Base-by-base conservation (phyloP, 768 basidiomycete species). In the Dendrothele bispora region DNA sequence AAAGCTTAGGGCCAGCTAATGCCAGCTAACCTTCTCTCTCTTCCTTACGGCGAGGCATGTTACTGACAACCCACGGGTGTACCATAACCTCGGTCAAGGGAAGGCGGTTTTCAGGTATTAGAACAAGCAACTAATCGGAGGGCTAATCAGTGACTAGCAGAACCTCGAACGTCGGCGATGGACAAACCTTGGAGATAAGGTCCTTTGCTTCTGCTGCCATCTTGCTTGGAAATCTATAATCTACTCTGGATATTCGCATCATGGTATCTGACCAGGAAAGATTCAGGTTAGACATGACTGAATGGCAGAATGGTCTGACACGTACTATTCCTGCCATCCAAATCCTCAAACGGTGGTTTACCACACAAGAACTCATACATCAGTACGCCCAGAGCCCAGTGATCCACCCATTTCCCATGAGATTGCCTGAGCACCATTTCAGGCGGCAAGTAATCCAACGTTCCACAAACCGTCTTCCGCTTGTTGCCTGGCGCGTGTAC, bases 401-500 rank as follows among this genome's bases (percentile, higher is more conserved):
- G 25, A 30, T 47, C 46, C 6, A 47, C 46, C 35, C 21, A 39
- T 85, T 47, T 39, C 18, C 46, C 46, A 29, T 47, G 46, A 22
- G 38, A 36, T 22, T 47, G 38, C 27, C 25, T 14, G 0, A 39
- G 14, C 4, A 99, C 90, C 95, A 98, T 99, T 75, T 98, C 95
- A 11, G 97, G 95, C 0, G 97, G 95, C 8, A 99, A 77, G 62
- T 98, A 98, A 63, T 98, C 97, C 36, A 97, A 71, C 2, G 95
- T 98, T 10, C 95, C 95, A 57, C 97, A 98, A 7, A 98, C 75
- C 0, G 97, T 98, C 69, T 79, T 88, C 37, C 95, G 71, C 37
- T 93, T 72, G 62, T 93, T 90, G 1, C 91, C 83, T 0, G 95
- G 95, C 0, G 95, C 95, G 63, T 98, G 95, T 7, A 97, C 93